Evolutionary conservation across 805 yeast genomes (phyloP), one percentile per base, ranked within the genome.

Genomic region (Wickerhamomyces sydowiorum): DNA sequence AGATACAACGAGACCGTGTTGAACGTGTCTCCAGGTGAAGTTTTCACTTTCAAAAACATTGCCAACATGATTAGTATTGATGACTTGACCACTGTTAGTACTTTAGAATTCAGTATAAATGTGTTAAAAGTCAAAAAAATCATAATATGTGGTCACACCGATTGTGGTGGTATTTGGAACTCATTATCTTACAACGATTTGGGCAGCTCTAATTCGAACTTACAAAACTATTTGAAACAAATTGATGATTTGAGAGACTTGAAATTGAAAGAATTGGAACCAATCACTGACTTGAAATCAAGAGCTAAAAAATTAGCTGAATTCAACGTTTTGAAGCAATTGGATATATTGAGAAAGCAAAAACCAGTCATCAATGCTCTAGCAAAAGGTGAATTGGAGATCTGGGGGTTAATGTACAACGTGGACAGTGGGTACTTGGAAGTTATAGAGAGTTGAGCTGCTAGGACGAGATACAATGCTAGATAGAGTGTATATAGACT

Each of bases 131-230:
- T 91, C 31, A 74, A 72, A 50, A 87, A 86, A 57, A 79, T 90
- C 40, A 73, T 90, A 42, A 84, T 90, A 6, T 86, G 96, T 64
- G 98, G 97, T 4, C 98, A 90, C 65, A 84, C 93, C 25, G 95
- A 87, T 62, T 90, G 98, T 71, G 96, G 96, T 38, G 97, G 96
- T 24, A 78, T 87, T 39, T 79, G 86, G 78, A 88, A 95, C 19
- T 79, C 89, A 8, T 65, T 90, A 37, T 72, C 81, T 3, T 70
- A 76, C 44, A 76, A 79, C 53, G 73, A 73, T 51, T 69, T 81
- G 27, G 89, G 89, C 27, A 80, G 83, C 23, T 76, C 76, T 10
- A 62, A 66, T 49, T 37, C 51, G 1, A 59, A 64, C 41, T 46
- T 68, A 28, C 52, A 54, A 43, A 45, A 55, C 24, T 65, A 68